These are phyloP conservation scores for Podosphaera fusca DNA, from an alignment of 2,329 filamentous ascomycete species.

Conservation along the genomic window DNA sequence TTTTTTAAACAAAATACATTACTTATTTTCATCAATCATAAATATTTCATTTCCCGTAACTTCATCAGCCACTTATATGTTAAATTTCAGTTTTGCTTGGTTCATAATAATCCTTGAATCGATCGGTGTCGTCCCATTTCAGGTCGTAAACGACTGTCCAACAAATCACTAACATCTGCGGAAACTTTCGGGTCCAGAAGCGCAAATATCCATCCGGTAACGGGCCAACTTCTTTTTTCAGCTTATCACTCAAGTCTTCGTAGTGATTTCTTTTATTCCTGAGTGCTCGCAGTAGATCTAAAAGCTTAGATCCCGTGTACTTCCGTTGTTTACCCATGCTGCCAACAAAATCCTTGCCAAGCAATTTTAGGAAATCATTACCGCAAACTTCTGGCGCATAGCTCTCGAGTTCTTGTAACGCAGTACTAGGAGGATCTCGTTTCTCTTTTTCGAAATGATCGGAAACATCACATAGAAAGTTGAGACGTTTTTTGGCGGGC, in stretches of 20 bases:
- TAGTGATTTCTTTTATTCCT: constrained; percentile 97
- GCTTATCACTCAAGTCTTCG: constrained; percentile 70
- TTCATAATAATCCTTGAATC: constrained; percentile 50
- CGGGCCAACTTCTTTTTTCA: constrained; percentile 44
- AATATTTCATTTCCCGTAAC: no score
- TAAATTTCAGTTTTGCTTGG: constrained; percentile 13
- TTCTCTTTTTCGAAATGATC: constrained; percentile 91
- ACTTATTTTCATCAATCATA: no score
- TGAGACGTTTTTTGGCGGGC: constrained; percentile 66
- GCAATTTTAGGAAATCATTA: constrained; percentile 52
- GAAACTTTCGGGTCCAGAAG: constrained; percentile 46
- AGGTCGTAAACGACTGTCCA: constrained; percentile 36
- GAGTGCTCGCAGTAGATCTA: constrained; percentile 72
- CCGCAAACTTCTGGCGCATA: constrained; percentile 30
- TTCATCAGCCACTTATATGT: not conserved
- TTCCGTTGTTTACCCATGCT: constrained; percentile 85
- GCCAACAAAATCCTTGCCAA: constrained; percentile 68
- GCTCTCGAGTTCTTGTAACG: constrained; percentile 35
- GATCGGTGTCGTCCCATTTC: constrained; percentile 25
- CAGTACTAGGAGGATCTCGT: constrained; percentile 53
- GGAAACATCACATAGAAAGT: constrained; percentile 87
- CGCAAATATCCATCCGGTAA: constrained; percentile 41
- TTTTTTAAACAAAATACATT: no score
- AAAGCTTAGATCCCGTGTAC: constrained; percentile 61
- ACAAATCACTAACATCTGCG: constrained; percentile 41